phyloP scores from a whole-genome alignment of 805 yeast genomes.

The Wickerhamiella cacticola region DNA sequence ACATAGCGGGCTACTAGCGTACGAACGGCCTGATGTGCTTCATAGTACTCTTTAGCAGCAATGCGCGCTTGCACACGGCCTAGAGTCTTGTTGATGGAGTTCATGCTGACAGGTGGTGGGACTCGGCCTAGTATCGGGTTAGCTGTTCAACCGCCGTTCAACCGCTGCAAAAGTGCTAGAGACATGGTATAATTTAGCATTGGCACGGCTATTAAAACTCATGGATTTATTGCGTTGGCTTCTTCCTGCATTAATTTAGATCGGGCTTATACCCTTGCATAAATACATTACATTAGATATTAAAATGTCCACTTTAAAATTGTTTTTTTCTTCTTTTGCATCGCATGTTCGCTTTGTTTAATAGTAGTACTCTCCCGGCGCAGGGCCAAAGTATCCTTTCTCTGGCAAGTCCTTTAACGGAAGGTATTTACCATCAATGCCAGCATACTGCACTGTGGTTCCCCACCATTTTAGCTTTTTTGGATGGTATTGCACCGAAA shows the following conservation, averaged over 20 bases:
- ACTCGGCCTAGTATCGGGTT: too few relatives aligned
- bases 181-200: too few relatives aligned
- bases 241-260: too few relatives aligned
- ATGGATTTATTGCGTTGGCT: too few relatives aligned
- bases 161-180: too few relatives aligned
- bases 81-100: constrained; percentile 21
- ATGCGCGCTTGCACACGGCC: constrained; percentile 33
- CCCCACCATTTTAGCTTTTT: constrained; percentile 52
- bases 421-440: constrained; percentile 16
- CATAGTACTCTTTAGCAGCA: constrained; percentile 67
- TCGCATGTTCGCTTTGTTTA: too few relatives aligned
- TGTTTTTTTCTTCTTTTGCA: too few relatives aligned
- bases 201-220: too few relatives aligned
- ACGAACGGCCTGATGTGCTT: constrained; percentile 89
- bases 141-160: too few relatives aligned
- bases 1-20: constrained; percentile 81
- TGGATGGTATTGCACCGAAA: constrained; percentile 35
- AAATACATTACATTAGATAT: background rate
- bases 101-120: constrained; percentile 11
- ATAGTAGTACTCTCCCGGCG: constrained; percentile 17
- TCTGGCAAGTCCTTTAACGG: constrained; percentile 17
- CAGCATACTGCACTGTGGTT: constrained; percentile 26
- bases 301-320: background rate
- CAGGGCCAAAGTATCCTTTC: constrained; percentile 27
- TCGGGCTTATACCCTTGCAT: too few relatives aligned